Evolutionary conservation across 441 rosid genomes (phyloP), one percentile per base, ranked within the genome.

Genomic region (Theobroma grandiflorum): DNA sequence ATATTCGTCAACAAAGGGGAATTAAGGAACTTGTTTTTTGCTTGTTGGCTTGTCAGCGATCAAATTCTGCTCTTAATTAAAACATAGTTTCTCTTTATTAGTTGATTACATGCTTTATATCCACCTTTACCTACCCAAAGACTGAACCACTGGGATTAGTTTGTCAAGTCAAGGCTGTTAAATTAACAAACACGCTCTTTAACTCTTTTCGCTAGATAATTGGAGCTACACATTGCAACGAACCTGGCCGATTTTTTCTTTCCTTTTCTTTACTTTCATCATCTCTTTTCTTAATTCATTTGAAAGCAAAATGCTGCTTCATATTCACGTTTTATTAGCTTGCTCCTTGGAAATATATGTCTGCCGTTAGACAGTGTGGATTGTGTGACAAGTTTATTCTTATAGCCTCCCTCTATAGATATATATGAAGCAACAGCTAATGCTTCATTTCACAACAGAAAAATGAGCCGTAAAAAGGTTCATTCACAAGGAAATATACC

Each of bases 401-500:
- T 8, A 8, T 35, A 26, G 9, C 61, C 70, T 12, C 40, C 64
- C 6, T 55, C 9, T 53, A 26, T 45, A 57, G 45, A 77, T 49
- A 49, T 69, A 55, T 20, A 65, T 14, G 31, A 43, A 18, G 35
- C 78, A 50, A 38, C 2, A 8, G 3, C 8, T 7, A 18, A 45
- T 18, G 11, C 45, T 26, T 40, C 40, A 43, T 63, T 65, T 49
- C 35, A 49, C 10, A n/a, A n/a, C 18, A 8, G 8, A 63, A 18
- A 31, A 40, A 90, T 87, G 92, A 86, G 84, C 76, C 89, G 84
- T 66, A 76, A 87, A 52, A 90, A 89, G 74, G 84, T 85, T 58
- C 67, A 64, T 26, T 91, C 95, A 35, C 91, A 89, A 18, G 92
- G 95, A 37, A 86, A 77, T 85, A 77, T 91, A 77, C 93, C 95